A percentile compares a stretch with the other conserved stretches of the same genome.
Conservation (phyloP, 2,329 filamentous ascomycete genomes). For the Pestalotiopsis sp. region DNA sequence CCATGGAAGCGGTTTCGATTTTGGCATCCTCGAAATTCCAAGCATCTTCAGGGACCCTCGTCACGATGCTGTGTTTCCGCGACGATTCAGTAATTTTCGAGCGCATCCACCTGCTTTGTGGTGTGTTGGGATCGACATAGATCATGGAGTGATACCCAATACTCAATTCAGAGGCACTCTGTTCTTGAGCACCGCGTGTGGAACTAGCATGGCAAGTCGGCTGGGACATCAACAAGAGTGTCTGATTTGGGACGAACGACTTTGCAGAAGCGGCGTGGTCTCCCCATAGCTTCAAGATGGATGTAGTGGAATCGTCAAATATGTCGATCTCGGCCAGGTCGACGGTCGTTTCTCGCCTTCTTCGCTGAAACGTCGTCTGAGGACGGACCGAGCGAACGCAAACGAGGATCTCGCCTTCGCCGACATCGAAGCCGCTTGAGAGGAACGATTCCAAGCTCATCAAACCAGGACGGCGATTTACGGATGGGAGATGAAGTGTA, state of each 20-base stretch:
- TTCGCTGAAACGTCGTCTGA: conserved; percentile 48
- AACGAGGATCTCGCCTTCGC: conserved; percentile 54
- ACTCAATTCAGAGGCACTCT: conserved; percentile 23
- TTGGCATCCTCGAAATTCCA: conserved; percentile 39
- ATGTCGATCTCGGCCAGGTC: conserved; percentile 53
- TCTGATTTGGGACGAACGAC: conserved; percentile 48
- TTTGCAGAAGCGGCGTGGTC: conserved; percentile 46
- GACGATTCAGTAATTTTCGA: conserved; percentile 47
- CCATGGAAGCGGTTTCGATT: conserved; percentile 31
- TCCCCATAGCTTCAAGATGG: conserved; percentile 57
- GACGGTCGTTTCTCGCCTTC: conserved; percentile 46
- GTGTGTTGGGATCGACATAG: conserved; percentile 56
- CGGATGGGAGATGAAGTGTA: conserved; percentile 33
- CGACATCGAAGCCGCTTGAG: conserved; percentile 54
- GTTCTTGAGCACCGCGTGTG: neutral
- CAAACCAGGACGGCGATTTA: conserved; percentile 42
- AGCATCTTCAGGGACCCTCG: conserved; percentile 45
- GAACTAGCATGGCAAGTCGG: conserved; percentile 31
- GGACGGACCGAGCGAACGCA: conserved; percentile 60
- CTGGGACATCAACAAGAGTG: conserved; percentile 52
- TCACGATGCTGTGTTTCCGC: conserved; percentile 52
- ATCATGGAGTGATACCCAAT: conserved; percentile 48
- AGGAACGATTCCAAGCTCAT: conserved; percentile 61
- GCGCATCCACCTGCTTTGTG: conserved; percentile 56
- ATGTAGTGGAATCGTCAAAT: conserved; percentile 60